A percentile compares a stretch with the other conserved stretches of the same genome.
phyloP scores from a whole-genome alignment of 2,329 filamentous ascomycete species.

The Arthrobotrys sinensis region DNA sequence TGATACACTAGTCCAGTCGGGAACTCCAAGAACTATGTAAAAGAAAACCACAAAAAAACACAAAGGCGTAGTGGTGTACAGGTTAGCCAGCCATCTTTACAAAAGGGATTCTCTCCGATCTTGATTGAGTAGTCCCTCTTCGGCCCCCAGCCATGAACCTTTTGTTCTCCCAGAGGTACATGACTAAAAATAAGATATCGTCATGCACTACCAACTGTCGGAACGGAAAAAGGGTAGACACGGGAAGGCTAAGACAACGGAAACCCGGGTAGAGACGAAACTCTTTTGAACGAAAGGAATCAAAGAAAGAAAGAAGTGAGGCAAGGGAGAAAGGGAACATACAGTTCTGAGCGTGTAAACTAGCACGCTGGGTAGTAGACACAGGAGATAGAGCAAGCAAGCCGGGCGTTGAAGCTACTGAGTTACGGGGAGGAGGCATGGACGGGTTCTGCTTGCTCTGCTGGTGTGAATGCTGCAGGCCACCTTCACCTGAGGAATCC shows the following conservation, averaged over 20 bases:
- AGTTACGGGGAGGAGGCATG: constrained; percentile 64
- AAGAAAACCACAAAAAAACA: constrained; percentile 64
- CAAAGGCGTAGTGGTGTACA: constrained; percentile 52
- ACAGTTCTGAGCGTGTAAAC: constrained; percentile 63
- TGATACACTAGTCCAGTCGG: constrained; percentile 89
- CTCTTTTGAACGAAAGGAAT: constrained; percentile 11
- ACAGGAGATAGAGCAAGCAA: constrained; percentile 64
- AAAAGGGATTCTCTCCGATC: background rate
- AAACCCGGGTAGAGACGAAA: constrained; percentile 21
- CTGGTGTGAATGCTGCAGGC: constrained; percentile 70
- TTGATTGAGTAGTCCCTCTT: background rate
- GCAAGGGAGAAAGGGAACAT: constrained; percentile 59
- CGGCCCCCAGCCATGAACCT: constrained; percentile 7
- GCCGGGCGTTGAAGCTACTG: constrained; percentile 62
- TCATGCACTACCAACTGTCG: constrained; percentile 46
- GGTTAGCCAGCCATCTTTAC: constrained; percentile 58
- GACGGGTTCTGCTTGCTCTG: constrained; percentile 69
- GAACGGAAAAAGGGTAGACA: constrained; percentile 44
- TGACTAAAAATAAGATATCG: constrained; percentile 52
- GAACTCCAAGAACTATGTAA: constrained; percentile 80
- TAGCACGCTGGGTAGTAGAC: constrained; percentile 62
- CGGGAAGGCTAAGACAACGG: constrained; percentile 8
- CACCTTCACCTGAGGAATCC: constrained; percentile 70
- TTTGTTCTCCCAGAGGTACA: constrained; percentile 28
- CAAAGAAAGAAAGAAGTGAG: constrained; percentile 28